Evolutionary conservation across 176 grass and related monocot genomes (phyloP), one percentile per base, ranked within the genome.

Genomic region (Triticum timopheevii): DNA sequence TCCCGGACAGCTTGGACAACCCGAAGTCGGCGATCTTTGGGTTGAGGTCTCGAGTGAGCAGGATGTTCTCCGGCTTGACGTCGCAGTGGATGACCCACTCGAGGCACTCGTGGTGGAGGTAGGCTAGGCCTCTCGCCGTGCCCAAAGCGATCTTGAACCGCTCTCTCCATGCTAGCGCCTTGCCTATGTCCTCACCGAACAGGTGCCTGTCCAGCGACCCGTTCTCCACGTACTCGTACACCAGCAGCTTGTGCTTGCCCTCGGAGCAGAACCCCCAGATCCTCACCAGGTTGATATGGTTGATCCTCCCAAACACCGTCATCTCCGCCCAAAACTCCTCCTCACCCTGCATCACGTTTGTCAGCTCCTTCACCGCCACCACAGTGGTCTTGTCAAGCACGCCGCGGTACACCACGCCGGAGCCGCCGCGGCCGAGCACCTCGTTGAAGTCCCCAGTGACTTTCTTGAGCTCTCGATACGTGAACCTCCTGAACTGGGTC

Each of bases 141-240:
- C 54, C 54, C 7, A 58, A 0, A 0, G 54, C 54, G 39, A 87
- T 89, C 42, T 77, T 89, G 75, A 84, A 87, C 45, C 88, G 76
- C 44, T 87, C 28, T 5, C 34, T 81, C 91, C 91, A 93, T 17
- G 68, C 33, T 4, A 93, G 81, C 27, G 13, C 4, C 54, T 58
- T 58, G 19, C 54, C 2, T 19, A 0, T 58, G 54, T 58, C 54
- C 19, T 3, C 54, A 2, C 7, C 19, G 33, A 93, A 95, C 3
- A 95, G 76, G 68, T 93, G 76, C 59, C 38, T 89, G 69, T 95
- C 93, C 52, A 93, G 22, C 4, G 93, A 91, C 4, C 45, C 25
- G 12, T 91, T 93, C 40, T 95, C 88, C 40, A 93, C 69, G 47
- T 82, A 90, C 68, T 95, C 88, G 8, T 90, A 93, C 3, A 93